A percentile compares a stretch with the other conserved stretches of the same genome.
Conservation (phyloP, 2,329 filamentous ascomycete genomes). For the Cercospora sp. region DNA sequence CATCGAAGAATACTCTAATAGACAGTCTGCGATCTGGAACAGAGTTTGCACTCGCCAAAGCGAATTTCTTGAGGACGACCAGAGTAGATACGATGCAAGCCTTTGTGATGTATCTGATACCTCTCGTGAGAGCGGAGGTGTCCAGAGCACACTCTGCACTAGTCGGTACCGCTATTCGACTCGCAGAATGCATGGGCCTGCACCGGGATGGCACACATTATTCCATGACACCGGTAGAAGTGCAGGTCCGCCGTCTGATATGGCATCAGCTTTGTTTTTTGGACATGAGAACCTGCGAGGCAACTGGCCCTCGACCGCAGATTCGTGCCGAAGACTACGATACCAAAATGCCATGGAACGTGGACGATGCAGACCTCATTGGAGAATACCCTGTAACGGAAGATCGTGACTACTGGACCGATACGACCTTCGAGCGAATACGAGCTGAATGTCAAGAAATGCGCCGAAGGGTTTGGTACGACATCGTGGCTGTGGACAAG, state of each 20-base stretch:
- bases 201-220: conserved; percentile 71
- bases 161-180: conserved; percentile 68
- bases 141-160: conserved; percentile 73
- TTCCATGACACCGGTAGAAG: conserved; percentile 65
- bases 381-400: conserved; percentile 45
- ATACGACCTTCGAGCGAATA: conserved; percentile 66
- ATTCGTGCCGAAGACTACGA: conserved; percentile 76
- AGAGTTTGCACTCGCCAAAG: conserved; percentile 66
- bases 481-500: conserved; percentile 64
- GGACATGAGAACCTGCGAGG: conserved; percentile 72
- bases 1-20: conserved; percentile 59
- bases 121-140: conserved; percentile 70
- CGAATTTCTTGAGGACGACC: conserved; percentile 70
- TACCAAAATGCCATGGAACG: conserved; percentile 69
- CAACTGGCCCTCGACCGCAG: conserved; percentile 68
- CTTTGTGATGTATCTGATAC: conserved; percentile 75
- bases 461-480: conserved; percentile 69
- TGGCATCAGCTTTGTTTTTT: conserved; percentile 80
- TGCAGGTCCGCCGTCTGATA: conserved; percentile 68
- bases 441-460: conserved; percentile 74
- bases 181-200: conserved; percentile 76
- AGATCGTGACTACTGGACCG: conserved; percentile 62
- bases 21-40: conserved; percentile 65
- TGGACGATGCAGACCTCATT: conserved; percentile 65
- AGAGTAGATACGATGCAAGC: conserved; percentile 75